These are phyloP conservation scores for Prunus armeniaca DNA, from an alignment of 306 rosid genomes.

Conservation along the genomic window DNA sequence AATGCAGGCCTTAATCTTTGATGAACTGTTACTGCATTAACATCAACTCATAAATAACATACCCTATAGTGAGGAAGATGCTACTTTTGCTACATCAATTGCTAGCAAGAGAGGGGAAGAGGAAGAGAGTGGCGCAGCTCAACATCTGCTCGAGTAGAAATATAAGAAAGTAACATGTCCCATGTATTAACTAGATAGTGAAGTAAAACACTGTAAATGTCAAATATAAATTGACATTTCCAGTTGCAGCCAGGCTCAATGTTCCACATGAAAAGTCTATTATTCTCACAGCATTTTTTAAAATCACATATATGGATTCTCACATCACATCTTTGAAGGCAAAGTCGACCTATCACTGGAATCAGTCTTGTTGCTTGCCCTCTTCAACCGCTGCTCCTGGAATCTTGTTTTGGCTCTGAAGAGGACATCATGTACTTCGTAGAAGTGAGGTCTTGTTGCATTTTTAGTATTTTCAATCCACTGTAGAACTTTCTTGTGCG, in stretches of 20 bases:
- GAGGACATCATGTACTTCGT: conserved; percentile 65
- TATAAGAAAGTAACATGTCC: background rate
- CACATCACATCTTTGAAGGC: conserved; percentile 54
- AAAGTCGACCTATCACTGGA: conserved; percentile 28
- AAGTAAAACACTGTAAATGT: background rate
- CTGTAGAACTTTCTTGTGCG: conserved; percentile 70
- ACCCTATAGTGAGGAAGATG: background rate
- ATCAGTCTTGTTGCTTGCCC: conserved; percentile 18
- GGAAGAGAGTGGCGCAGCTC: no score
- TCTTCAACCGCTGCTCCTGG: conserved; percentile 31
- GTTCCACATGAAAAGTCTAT: background rate
- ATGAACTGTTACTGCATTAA: background rate
- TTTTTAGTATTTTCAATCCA: conserved; percentile 76
- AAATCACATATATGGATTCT: background rate
- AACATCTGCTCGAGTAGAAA: no score
- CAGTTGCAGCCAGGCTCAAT: conserved; percentile 7
- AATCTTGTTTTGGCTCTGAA: conserved; percentile 44
- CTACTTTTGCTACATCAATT: no score
- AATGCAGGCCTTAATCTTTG: background rate
- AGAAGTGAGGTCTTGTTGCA: conserved; percentile 81
- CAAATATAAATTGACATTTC: background rate
- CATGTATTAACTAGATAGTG: background rate
- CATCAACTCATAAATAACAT: background rate
- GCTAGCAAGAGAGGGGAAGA: no score
- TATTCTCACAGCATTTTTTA: background rate